These are phyloP conservation scores for Schwanniomyces sp. DNA, from an alignment of 805 yeast species.

Conservation along the genomic window DNA sequence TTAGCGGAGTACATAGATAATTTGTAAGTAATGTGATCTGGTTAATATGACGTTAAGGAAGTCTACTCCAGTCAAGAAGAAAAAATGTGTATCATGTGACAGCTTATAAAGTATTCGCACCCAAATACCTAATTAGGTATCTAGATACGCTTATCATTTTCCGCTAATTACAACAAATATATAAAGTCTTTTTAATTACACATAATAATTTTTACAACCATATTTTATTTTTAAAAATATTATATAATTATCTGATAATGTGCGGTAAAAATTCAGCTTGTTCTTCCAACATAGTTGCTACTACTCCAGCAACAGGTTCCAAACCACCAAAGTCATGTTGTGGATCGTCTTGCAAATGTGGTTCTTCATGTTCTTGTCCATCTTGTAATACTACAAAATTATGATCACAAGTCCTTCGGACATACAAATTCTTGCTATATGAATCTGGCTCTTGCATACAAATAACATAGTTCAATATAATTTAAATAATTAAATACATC, in stretches of 20 bases:
- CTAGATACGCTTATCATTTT: not conserved
- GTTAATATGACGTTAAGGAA: too few relatives aligned
- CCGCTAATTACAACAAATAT: not conserved
- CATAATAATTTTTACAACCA: not conserved
- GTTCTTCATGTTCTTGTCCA: constrained; percentile 37
- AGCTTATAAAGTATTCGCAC: not conserved
- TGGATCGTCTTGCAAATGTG: constrained; percentile 32
- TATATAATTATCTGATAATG: not conserved
- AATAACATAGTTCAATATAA: not conserved
- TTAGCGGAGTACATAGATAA: too few relatives aligned
- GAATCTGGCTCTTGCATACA: not conserved
- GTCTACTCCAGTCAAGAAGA: too few relatives aligned
- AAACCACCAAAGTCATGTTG: constrained; percentile 3
- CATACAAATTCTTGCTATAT: not conserved
- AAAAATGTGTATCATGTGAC: too few relatives aligned
- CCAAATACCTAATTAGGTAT: not conserved
- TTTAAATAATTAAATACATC: not conserved
- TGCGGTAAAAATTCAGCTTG: constrained; percentile 2
- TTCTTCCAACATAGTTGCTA: not conserved
- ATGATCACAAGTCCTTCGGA: constrained; percentile 9
- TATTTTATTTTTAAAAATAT: not conserved
- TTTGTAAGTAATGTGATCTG: too few relatives aligned
- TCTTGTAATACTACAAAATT: constrained; percentile 45
- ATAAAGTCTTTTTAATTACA: not conserved
- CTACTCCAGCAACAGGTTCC: not conserved